These are phyloP conservation scores for Monosporascus sp. DNA, from an alignment of 2,329 filamentous ascomycete species.

Conservation along the genomic window DNA sequence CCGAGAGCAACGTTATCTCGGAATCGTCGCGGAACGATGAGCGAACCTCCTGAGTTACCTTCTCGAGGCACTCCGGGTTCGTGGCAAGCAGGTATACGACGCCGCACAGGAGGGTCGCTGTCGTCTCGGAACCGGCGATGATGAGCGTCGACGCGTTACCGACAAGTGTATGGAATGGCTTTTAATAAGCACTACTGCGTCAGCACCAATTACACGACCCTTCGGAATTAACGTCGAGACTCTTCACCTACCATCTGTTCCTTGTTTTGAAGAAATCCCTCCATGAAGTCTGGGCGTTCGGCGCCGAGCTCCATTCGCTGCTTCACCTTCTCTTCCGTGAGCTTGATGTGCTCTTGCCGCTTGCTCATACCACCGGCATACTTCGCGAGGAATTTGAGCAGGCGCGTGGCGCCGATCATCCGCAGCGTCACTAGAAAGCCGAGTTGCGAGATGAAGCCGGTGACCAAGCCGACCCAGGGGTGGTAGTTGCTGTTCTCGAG, in stretches of 20 bases:
- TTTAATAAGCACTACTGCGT: not conserved
- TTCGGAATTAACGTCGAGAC: no score
- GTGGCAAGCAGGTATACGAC: conserved; percentile 32
- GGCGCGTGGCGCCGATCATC: conserved; percentile 1
- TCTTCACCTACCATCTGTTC: conserved; percentile 6
- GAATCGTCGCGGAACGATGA: conserved; percentile 30
- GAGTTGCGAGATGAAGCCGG: conserved; percentile 3
- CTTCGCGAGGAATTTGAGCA: conserved; percentile 1
- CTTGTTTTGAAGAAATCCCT: conserved; percentile 19
- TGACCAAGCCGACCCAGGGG: conserved; percentile 11
- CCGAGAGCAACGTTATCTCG: conserved; percentile 25
- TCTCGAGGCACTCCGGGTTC: conserved; percentile 29
- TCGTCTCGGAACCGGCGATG: conserved; percentile 14
- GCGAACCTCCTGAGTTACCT: conserved; percentile 37
- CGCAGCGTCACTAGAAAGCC: not conserved
- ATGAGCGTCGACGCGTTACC: conserved; percentile 8
- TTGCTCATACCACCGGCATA: conserved; percentile 4
- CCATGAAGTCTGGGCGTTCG: conserved; percentile 21
- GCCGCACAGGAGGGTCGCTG: conserved; percentile 13
- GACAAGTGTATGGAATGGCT: conserved; percentile 2
- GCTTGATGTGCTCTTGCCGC: not conserved
- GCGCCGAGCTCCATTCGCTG: conserved; percentile 14
- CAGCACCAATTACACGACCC: not conserved
- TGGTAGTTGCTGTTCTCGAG: conserved; percentile 14
- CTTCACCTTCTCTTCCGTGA: conserved; percentile 8